Evolutionary conservation across 2,329 filamentous ascomycete genomes (phyloP).

Genomic region (Diaporthe amygdali): DNA sequence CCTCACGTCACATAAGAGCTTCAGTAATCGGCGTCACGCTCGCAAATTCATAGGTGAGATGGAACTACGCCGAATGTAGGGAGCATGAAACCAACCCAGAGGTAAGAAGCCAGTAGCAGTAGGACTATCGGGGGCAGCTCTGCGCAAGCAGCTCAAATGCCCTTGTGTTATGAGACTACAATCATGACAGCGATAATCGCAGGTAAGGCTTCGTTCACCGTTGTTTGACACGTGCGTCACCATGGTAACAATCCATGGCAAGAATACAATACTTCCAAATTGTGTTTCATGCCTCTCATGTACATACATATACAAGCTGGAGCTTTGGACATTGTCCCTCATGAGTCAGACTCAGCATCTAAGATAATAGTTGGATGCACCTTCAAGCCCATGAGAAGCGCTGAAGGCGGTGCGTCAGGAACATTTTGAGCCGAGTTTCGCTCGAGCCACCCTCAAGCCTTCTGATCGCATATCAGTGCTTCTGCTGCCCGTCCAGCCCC

Average conservation of each 20-base stretch:
- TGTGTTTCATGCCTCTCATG: not conserved
- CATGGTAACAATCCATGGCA: not conserved
- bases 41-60: not conserved
- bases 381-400: no score
- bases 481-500: constrained; percentile 39
- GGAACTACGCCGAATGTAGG: not conserved
- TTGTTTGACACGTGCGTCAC: not conserved
- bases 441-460: no score
- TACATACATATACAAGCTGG: not conserved
- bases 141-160: not conserved
- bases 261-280: not conserved
- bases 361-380: no score
- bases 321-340: not conserved
- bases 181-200: not conserved
- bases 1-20: not conserved
- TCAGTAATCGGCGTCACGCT: not conserved
- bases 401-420: no score
- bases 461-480: not conserved
- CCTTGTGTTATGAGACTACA: no score
- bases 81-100: not conserved
- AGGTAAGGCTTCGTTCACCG: not conserved
- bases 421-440: no score
- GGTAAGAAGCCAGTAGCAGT: not conserved
- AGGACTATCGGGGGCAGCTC: not conserved
- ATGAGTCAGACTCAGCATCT: no score